A percentile compares a stretch with the other conserved stretches of the same genome.
These are phyloP conservation scores for Alternaria burnsii DNA, from an alignment of 2,329 filamentous ascomycete genomes.

Conservation along the genomic window DNA sequence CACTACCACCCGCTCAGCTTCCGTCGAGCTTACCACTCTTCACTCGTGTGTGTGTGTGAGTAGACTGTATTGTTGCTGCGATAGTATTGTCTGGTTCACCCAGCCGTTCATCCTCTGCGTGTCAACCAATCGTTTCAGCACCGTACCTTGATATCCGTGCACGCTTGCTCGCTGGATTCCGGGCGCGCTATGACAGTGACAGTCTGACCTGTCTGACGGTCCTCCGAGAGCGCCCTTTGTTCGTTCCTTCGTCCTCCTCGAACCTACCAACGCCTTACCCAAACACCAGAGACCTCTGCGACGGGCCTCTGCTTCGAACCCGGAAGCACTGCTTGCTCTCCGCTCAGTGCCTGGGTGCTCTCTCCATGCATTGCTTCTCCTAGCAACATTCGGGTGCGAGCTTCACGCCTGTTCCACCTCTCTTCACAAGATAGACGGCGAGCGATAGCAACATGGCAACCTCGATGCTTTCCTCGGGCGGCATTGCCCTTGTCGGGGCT, in stretches of 20 bases:
- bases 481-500: conserved; percentile 52
- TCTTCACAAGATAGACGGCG: conserved; percentile 18
- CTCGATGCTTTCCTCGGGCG: conserved; percentile 33
- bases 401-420: conserved; percentile 41
- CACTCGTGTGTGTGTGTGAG: conserved; percentile 15
- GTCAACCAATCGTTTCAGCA: conserved; percentile 53
- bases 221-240: conserved; percentile 46
- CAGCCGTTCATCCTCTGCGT: conserved; percentile 44
- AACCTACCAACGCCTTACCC: conserved; percentile 34
- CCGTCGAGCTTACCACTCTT: conserved; percentile 14
- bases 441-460: conserved; percentile 40
- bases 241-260: conserved; percentile 41
- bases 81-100: conserved; percentile 23
- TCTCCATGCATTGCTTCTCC: conserved; percentile 52
- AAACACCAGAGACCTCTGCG: conserved; percentile 37
- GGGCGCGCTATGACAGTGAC: conserved; percentile 53
- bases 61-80: conserved; percentile 14
- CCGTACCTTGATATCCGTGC: conserved; percentile 49
- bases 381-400: conserved; percentile 48
- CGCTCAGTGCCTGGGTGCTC: conserved; percentile 48
- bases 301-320: conserved; percentile 33
- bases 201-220: conserved; percentile 52
- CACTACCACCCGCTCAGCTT: conserved; percentile 32
- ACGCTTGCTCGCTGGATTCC: conserved; percentile 48
- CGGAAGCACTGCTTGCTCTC: conserved; percentile 39